Evolutionary conservation across 768 basidiomycete genomes (phyloP).

Genomic region (Suillus variegatus): DNA sequence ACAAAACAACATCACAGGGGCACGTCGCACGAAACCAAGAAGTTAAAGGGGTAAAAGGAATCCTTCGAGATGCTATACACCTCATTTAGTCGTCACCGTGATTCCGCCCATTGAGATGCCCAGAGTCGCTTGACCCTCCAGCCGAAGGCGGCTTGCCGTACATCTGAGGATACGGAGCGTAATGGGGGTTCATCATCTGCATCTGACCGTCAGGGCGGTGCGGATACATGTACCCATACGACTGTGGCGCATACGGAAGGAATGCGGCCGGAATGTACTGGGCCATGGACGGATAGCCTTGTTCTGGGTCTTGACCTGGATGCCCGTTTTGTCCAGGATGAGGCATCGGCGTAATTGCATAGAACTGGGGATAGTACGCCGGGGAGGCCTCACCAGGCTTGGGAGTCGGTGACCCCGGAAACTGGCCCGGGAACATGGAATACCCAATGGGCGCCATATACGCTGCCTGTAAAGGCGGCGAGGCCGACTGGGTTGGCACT

Average conservation of each 20-base stretch:
- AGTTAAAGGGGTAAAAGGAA: constrained; percentile 11
- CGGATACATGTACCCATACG: constrained; percentile 48
- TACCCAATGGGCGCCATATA: constrained; percentile 57
- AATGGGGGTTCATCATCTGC: constrained; percentile 35
- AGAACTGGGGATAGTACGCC: constrained; percentile 52
- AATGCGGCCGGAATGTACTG: constrained; percentile 51
- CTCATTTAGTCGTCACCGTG: constrained; percentile 34
- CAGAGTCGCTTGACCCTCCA: constrained; percentile 30
- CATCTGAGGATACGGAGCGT: constrained; percentile 39
- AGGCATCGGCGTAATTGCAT: constrained; percentile 44
- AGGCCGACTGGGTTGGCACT: constrained; percentile 42
- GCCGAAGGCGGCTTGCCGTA: constrained; percentile 42
- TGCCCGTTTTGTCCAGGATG: constrained; percentile 40
- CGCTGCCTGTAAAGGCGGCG: constrained; percentile 47
- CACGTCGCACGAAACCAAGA: constrained; percentile 15
- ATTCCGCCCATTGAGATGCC: constrained; percentile 21
- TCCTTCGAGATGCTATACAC: constrained; percentile 19
- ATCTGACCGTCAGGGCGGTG: constrained; percentile 43
- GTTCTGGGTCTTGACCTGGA: constrained; percentile 42
- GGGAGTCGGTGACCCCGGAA: constrained; percentile 46
- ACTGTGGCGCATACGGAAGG: constrained; percentile 47
- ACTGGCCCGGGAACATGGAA: constrained; percentile 58
- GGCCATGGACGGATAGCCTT: constrained; percentile 39
- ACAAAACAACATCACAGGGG: constrained; percentile 24
- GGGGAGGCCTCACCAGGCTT: constrained; percentile 51